Base-by-base conservation (phyloP, 2,329 filamentous ascomycete species). In the Exophiala oligosperma region DNA sequence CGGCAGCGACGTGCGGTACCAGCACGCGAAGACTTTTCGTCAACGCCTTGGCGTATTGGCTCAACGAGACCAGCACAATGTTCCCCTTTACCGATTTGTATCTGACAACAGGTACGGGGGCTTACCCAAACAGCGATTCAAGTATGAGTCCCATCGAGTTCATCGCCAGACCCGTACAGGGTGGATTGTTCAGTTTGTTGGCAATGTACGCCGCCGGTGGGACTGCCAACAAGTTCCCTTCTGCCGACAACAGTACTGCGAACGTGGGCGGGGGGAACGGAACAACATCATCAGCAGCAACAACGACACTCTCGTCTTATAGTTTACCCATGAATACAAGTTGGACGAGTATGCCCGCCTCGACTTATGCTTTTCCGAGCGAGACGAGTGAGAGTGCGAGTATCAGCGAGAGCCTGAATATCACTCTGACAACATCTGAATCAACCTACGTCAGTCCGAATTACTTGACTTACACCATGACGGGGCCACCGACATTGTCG, bases 161-260 rank as follows among this genome's bases (percentile, higher is more conserved):
- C 77, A 90, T 89, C 74, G 91, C 90, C 1, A 77, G 91, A 40
- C 91, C 91, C 1, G 91, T 94, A 4, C 86, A 92, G 12, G 91
- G 91, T 9, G 90, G 88, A 0, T 90, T 93, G 75, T 95, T 93
- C 77, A 87, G 90, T 2, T 90, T 91, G 69, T 76, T 95, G 69
- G 87, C 90, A n/a, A 75, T 95, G 43, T 32, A 50, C 35, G 54
- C 48, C 5, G 40, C 23, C 4, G 48, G 48, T 29, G 41, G 32
- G 23, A 49, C 17, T 17, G 44, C 29, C 1, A 24, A 12, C 21
- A 8, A 8, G 4, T 47, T 47, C 11, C 44, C 44, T 2, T 8
- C 21, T 23, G 8, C 26, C 3, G 26, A 26, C 44, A 28, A 11
- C 7, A 47, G 26, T 26, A 21, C 21, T 11, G 26, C 44, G 17